A percentile compares a stretch with the other conserved stretches of the same genome.
phyloP scores from a whole-genome alignment of 75 land plant genomes.

The Cupressus sempervirens region DNA sequence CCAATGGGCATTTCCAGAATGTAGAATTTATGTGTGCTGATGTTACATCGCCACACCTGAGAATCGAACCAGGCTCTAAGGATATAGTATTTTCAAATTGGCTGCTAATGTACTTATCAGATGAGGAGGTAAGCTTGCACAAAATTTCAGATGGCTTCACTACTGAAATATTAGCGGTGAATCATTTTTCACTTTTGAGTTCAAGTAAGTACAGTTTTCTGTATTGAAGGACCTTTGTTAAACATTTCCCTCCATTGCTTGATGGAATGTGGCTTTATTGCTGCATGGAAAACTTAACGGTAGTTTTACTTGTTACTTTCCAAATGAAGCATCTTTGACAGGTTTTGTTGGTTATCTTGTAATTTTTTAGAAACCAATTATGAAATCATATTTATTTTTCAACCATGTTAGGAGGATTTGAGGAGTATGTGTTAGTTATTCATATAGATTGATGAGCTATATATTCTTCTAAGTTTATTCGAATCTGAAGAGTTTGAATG shows the following conservation, averaged over 20 bases:
- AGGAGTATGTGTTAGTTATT: background rate
- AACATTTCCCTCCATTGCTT: background rate
- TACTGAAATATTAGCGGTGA: background rate
- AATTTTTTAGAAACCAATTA: background rate
- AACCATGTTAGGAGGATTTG: background rate
- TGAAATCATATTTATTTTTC: background rate
- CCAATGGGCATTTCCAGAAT: conserved; percentile 75
- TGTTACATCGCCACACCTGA: conserved; percentile 83
- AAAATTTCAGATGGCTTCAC: background rate
- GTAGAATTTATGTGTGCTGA: conserved; percentile 90
- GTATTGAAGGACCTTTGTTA: background rate
- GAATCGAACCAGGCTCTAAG: conserved; percentile 47
- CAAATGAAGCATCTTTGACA: background rate
- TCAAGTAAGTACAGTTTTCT: background rate
- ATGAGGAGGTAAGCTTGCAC: conserved; percentile 63
- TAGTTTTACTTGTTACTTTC: background rate
- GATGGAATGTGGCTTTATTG: background rate
- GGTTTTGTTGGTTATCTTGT: background rate
- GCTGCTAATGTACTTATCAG: conserved; percentile 97
- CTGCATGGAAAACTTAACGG: background rate
- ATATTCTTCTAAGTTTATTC: background rate
- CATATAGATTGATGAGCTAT: background rate
- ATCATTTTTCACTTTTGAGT: conserved; percentile 11
- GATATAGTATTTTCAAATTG: conserved; percentile 97
- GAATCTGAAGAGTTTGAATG: background rate